Evolutionary conservation across 768 basidiomycete genomes (phyloP).

Genomic region (Leucosporidium scottii): DNA sequence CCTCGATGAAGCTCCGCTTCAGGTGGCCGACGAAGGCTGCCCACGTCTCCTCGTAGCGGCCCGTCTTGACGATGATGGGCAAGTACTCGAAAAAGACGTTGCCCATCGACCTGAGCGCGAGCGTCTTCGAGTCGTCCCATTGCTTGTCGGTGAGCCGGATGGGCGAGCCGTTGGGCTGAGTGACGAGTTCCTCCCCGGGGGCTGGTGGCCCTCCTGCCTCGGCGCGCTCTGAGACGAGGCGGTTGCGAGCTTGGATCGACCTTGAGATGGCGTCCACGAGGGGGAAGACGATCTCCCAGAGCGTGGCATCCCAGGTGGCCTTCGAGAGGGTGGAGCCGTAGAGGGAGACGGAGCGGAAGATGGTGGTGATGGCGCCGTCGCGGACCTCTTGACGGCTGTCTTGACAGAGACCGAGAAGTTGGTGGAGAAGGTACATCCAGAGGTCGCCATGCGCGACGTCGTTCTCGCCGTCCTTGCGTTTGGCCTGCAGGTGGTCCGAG

Average conservation of each 20-base stretch:
- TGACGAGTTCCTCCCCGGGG: constrained; percentile 17
- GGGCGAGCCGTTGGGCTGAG: constrained; percentile 21
- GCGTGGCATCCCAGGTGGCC: constrained; percentile 79
- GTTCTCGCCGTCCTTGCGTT: constrained; percentile 51
- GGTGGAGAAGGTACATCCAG: constrained; percentile 88
- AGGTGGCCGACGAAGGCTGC: constrained; percentile 64
- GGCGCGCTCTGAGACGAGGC: constrained; percentile 48
- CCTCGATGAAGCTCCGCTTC: constrained; percentile 61
- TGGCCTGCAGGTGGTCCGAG: constrained; percentile 86
- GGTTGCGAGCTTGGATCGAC: constrained; percentile 45
- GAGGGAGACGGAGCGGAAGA: constrained; percentile 87
- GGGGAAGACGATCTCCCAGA: constrained; percentile 88
- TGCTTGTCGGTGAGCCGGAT: constrained; percentile 44
- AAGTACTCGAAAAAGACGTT: constrained; percentile 77
- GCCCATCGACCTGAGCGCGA: constrained; percentile 76
- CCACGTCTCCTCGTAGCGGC: constrained; percentile 66
- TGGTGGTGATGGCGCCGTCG: constrained; percentile 86
- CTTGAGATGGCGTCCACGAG: constrained; percentile 56
- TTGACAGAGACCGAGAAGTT: constrained; percentile 72
- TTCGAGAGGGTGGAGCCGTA: constrained; percentile 78
- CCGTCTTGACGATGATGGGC: constrained; percentile 63
- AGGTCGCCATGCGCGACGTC: constrained; percentile 68
- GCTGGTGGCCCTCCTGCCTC: constrained; percentile 8
- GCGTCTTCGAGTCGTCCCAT: constrained; percentile 82
- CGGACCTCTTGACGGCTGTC: constrained; percentile 81